Evolutionary conservation across 371 early-diverging fungal species (phyloP).

Genomic region (Coemansia sp.): DNA sequence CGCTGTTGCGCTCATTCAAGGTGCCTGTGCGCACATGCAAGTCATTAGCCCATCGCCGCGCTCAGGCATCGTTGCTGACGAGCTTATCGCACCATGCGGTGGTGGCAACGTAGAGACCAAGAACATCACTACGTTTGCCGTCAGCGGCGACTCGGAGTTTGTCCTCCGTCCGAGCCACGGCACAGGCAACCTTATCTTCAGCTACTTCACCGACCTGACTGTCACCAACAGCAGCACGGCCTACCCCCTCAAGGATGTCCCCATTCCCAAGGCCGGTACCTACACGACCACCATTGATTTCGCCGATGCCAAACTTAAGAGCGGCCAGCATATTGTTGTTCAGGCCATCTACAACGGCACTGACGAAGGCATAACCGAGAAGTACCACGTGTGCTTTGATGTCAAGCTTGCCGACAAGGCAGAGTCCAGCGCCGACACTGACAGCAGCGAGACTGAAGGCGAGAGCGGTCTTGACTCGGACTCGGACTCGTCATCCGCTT

Average conservation of each 20-base stretch:
- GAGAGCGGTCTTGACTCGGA: constrained; percentile 3
- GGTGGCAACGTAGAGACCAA: constrained; percentile 31
- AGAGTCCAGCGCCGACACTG: background rate
- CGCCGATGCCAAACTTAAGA: constrained; percentile 33
- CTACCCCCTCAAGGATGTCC: constrained; percentile 12
- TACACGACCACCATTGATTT: constrained; percentile 33
- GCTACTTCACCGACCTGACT: constrained; percentile 42
- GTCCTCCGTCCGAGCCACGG: constrained; percentile 34
- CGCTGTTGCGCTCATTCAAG: constrained; percentile 19
- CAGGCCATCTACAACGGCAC: constrained; percentile 50
- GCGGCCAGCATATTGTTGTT: constrained; percentile 41
- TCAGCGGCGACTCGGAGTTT: constrained; percentile 27
- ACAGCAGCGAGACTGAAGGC: background rate
- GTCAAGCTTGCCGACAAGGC: constrained; percentile 33
- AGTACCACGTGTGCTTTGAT: constrained; percentile 46
- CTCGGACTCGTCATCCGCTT: background rate
- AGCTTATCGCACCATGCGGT: constrained; percentile 40
- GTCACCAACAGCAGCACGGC: constrained; percentile 28
- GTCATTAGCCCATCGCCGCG: constrained; percentile 42
- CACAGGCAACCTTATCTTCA: constrained; percentile 41
- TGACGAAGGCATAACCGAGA: constrained; percentile 22
- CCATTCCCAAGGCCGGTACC: constrained; percentile 19
- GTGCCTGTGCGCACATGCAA: constrained; percentile 35
- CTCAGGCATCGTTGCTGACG: constrained; percentile 28
- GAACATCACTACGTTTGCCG: constrained; percentile 41